These are phyloP conservation scores for Picochlorum sp. DNA, from an alignment of 139 green algal species.

Conservation along the genomic window DNA sequence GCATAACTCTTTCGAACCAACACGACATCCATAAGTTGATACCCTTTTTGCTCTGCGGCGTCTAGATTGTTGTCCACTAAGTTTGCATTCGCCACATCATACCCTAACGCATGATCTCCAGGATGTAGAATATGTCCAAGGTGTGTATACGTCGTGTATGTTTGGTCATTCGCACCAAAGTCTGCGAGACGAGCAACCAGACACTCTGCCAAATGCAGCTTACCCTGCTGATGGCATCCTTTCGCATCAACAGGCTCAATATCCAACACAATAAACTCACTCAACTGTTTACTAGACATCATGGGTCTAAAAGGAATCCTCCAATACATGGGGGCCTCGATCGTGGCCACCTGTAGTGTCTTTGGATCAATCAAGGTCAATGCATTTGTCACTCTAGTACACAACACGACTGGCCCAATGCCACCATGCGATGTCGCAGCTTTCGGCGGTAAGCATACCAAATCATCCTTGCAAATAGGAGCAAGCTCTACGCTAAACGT, in stretches of 20 bases:
- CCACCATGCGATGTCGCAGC: constrained; percentile 53
- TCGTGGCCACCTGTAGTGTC: constrained; percentile 55
- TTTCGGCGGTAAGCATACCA: constrained; percentile 83
- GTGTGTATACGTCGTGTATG: constrained; percentile 68
- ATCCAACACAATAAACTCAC: constrained; percentile 89
- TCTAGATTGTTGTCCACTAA: constrained; percentile 71
- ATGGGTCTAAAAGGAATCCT: constrained; percentile 57
- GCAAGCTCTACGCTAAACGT: constrained; percentile 95
- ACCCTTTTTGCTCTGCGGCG: constrained; percentile 43
- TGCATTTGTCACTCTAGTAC: constrained; percentile 70
- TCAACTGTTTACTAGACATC: constrained; percentile 52
- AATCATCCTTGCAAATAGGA: constrained; percentile 91
- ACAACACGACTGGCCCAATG: constrained; percentile 84
- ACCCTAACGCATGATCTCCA: constrained; percentile 81
- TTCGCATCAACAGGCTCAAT: constrained; percentile 48
- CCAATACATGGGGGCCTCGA: constrained; percentile 71
- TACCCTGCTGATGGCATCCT: constrained; percentile 2
- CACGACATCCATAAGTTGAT: constrained; percentile 76
- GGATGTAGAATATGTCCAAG: constrained; percentile 78
- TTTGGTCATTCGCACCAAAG: constrained; percentile 85
- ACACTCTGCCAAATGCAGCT: constrained; percentile 30
- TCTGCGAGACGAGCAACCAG: constrained; percentile 74
- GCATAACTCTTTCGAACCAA: constrained; percentile 90
- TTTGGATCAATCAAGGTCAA: constrained; percentile 78
- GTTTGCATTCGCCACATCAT: constrained; percentile 77